phyloP scores from a whole-genome alignment of 805 yeast genomes.

The Ogataea allantospora region DNA sequence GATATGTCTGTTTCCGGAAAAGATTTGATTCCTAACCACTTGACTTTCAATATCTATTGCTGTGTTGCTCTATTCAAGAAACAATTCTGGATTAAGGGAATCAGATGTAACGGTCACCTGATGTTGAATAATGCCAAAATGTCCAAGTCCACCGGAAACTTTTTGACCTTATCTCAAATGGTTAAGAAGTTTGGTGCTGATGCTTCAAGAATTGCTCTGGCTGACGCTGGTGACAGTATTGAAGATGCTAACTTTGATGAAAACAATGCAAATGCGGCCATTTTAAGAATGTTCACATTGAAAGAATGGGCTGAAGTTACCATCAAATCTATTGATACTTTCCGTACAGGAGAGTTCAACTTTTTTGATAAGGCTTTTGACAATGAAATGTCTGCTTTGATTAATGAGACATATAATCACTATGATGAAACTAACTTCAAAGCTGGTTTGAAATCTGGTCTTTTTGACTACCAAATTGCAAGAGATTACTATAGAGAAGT shows the following conservation, averaged over 20 bases:
- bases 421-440: conserved; percentile 78
- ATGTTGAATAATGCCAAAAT: conserved; percentile 94
- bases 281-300: conserved; percentile 84
- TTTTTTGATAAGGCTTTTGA: conserved; percentile 90
- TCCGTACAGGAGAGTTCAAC: conserved; percentile 57
- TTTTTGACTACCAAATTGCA: conserved; percentile 91
- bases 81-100: conserved; percentile 89
- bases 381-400: conserved; percentile 84
- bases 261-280: conserved; percentile 94
- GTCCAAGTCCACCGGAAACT: conserved; percentile 98
- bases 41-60: conserved; percentile 90
- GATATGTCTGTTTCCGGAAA: conserved; percentile 93
- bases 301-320: conserved; percentile 95
- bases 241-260: conserved; percentile 99
- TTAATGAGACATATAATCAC: conserved; percentile 69
- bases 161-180: conserved; percentile 83
- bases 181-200: conserved; percentile 93
- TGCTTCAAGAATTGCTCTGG: conserved; percentile 94
- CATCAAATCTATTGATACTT: conserved; percentile 46
- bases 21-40: conserved; percentile 95
- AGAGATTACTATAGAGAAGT: conserved; percentile 96
- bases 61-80: conserved; percentile 93
- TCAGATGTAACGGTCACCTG: conserved; percentile 94
- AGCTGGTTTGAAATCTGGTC: conserved; percentile 83
- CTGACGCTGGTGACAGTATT: conserved; percentile 96